phyloP scores from a whole-genome alignment of 2,329 filamentous ascomycete species.

The Trichoderma koningiopsis region DNA sequence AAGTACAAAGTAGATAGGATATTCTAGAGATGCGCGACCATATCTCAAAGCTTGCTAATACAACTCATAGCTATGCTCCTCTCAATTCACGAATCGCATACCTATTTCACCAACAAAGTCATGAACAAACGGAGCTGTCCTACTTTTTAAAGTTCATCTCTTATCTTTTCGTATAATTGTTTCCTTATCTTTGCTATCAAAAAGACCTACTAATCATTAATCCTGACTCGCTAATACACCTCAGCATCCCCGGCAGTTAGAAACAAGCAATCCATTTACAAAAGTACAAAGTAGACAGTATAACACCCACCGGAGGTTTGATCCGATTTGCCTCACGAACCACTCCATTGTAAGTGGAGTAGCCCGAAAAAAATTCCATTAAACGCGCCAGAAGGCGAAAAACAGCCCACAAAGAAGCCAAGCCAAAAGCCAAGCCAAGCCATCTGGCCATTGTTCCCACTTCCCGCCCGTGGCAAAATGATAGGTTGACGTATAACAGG shows the following conservation, averaged over 20 bases:
- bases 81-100: not conserved
- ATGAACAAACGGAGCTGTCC: not conserved
- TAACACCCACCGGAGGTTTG: not conserved
- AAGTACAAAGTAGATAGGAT: no score
- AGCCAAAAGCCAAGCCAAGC: not conserved
- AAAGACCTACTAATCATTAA: not conserved
- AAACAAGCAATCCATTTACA: not conserved
- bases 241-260: not conserved
- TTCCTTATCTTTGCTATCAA: not conserved
- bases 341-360: slow-evolving; percentile 5
- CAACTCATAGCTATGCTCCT: no score
- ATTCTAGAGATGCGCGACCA: not conserved
- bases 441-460: not conserved
- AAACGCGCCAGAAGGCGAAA: not conserved
- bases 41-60: not conserved
- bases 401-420: slow-evolving; percentile 1
- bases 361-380: not conserved
- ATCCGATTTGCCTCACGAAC: not conserved
- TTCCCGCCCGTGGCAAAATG: not conserved
- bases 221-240: not conserved
- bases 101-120: not conserved
- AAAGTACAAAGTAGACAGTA: not conserved
- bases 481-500: not conserved
- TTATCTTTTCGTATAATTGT: not conserved
- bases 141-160: not conserved